Conservation (phyloP, 1,139 yeast genomes). For the Protomyces pachydermus region DNA sequence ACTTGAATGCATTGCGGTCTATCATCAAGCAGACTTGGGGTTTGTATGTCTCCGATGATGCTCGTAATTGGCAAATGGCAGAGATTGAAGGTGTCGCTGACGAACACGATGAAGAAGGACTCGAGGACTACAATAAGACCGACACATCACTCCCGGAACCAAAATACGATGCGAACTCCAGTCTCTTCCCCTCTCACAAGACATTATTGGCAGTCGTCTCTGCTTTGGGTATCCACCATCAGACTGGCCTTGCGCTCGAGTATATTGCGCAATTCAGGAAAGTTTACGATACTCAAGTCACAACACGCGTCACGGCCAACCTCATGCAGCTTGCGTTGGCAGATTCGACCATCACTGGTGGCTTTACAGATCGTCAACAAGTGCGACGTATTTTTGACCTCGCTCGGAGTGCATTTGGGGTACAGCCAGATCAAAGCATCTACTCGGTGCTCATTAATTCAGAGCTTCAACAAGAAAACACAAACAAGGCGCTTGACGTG, state of each 20-base stretch:
- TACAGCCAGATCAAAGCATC: constrained; percentile 7
- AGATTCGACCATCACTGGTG: background rate
- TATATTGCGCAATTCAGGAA: background rate
- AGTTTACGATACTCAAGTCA: background rate
- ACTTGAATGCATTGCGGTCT: constrained; percentile 1
- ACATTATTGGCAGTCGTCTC: constrained; percentile 3
- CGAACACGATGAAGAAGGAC: constrained; percentile 15
- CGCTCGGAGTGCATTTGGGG: background rate
- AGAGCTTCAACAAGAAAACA: background rate
- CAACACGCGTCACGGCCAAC: constrained; percentile 6
- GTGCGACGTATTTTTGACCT: background rate
- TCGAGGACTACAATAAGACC: background rate
- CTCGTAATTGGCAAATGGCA: background rate
- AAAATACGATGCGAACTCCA: background rate
- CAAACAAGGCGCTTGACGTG: background rate
- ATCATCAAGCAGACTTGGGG: constrained; percentile 15
- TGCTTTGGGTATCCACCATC: constrained; percentile 10
- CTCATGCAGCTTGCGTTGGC: constrained; percentile 8
- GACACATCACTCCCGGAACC: background rate
- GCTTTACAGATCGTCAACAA: constrained; percentile 2
- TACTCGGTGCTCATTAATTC: background rate
- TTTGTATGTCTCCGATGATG: background rate
- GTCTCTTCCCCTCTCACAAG: constrained; percentile 1
- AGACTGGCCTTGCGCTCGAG: constrained; percentile 3
- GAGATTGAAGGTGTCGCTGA: constrained; percentile 4